Evolutionary conservation across 1,139 yeast genomes (phyloP).

Genomic region (Candida sojae): DNA sequence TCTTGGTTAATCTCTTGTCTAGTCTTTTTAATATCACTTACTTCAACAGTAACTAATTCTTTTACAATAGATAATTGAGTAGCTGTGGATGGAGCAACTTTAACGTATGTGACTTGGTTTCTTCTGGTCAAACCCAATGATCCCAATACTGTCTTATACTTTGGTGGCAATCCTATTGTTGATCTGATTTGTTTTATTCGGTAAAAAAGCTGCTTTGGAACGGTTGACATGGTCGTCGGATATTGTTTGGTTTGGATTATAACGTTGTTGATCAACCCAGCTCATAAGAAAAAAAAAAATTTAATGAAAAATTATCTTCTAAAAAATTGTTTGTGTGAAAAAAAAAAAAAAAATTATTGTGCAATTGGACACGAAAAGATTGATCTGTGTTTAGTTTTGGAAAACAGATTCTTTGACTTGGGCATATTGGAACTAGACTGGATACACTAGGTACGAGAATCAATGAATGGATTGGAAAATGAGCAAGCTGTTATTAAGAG

Average conservation of each 20-base stretch:
- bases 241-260: neutral
- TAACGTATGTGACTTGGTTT: slow-evolving; percentile 72
- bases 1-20: slow-evolving; percentile 53
- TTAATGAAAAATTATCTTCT: too few relatives aligned
- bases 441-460: too few relatives aligned
- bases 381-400: neutral
- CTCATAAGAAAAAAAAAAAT: neutral
- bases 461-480: slow-evolving; percentile 24
- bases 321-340: neutral
- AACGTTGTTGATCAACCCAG: neutral
- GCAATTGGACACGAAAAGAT: neutral
- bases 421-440: too few relatives aligned
- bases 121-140: slow-evolving; percentile 78
- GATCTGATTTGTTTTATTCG: slow-evolving; percentile 81
- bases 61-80: slow-evolving; percentile 83
- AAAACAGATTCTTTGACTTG: too few relatives aligned
- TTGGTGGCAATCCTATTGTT: slow-evolving; percentile 80
- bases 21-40: slow-evolving; percentile 56
- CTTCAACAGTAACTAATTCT: slow-evolving; percentile 84
- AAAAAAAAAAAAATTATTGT: slow-evolving; percentile 1
- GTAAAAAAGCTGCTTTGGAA: slow-evolving; percentile 31
- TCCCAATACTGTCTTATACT: slow-evolving; percentile 61
- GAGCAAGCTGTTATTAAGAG: slow-evolving; percentile 18
- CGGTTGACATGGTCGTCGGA: neutral
- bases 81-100: slow-evolving; percentile 77